These are phyloP conservation scores for Yarrowia osloensis DNA, from an alignment of 805 yeast genomes.

Conservation along the genomic window DNA sequence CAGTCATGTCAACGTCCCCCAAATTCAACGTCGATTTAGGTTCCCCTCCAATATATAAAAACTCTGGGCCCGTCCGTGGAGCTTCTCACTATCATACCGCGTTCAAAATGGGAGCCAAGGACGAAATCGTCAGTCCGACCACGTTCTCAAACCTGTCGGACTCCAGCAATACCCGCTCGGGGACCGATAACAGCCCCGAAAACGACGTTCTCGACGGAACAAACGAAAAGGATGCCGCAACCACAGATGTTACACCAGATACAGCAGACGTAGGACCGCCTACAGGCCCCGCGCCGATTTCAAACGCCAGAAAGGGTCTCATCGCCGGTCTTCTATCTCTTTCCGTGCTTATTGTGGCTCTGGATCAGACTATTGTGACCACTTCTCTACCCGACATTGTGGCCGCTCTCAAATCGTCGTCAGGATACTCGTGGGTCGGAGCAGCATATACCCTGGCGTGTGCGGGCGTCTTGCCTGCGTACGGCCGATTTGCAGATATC, in stretches of 20 bases:
- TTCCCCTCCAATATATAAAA: slow-evolving; percentile 1
- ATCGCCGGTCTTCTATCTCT: slow-evolving; percentile 17
- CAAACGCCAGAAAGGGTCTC: slow-evolving; percentile 7
- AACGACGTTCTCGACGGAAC: background rate
- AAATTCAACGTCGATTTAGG: background rate
- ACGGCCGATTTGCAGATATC: slow-evolving; percentile 64
- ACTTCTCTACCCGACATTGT: slow-evolving; percentile 55
- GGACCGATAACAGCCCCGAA: background rate
- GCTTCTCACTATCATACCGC: background rate
- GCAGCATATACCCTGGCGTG: slow-evolving; percentile 62
- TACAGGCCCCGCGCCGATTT: slow-evolving; percentile 8
- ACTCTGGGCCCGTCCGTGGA: background rate
- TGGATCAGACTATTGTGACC: slow-evolving; percentile 58
- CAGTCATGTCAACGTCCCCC: background rate
- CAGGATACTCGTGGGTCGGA: slow-evolving; percentile 51
- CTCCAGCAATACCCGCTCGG: background rate
- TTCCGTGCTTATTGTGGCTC: slow-evolving; percentile 37
- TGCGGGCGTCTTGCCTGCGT: slow-evolving; percentile 65
- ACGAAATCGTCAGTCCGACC: background rate
- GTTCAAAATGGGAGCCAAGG: background rate
- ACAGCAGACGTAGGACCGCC: background rate
- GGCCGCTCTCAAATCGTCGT: slow-evolving; percentile 49
- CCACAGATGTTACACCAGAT: background rate
- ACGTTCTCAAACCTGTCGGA: background rate
- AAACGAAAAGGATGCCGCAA: background rate